Percentiles rank a stretch among this genome's conserved stretches.
Conservation (phyloP, 305 asterid genomes). For the Fraxinus nigra region DNA sequence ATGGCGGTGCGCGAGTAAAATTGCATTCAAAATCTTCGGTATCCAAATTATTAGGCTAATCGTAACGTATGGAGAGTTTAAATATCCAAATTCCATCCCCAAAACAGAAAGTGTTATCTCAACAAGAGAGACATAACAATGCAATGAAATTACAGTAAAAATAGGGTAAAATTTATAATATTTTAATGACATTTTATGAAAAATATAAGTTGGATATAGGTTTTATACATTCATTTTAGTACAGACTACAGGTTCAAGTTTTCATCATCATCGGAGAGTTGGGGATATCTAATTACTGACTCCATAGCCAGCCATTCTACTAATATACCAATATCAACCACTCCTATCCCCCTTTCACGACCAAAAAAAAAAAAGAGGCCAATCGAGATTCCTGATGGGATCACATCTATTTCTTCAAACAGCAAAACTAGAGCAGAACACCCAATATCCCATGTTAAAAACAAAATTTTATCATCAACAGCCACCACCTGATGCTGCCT, state of each 20-base stretch:
- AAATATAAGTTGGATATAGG: slow-evolving; percentile 6
- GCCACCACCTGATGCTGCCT: slow-evolving; percentile 17
- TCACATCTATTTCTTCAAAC: not conserved
- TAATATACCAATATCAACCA: slow-evolving; percentile 16
- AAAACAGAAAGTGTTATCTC: not conserved
- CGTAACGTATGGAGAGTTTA: not conserved
- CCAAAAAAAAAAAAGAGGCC: not conserved
- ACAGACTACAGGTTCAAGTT: slow-evolving; percentile 23
- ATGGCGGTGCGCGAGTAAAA: not conserved
- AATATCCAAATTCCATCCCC: not conserved
- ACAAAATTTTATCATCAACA: slow-evolving; percentile 19
- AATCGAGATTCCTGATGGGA: not conserved
- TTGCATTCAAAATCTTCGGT: not conserved
- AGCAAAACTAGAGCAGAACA: not conserved
- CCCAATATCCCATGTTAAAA: slow-evolving; percentile 26
- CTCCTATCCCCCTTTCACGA: not conserved
- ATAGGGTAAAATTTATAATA: not conserved
- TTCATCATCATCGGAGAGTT: slow-evolving; percentile 19
- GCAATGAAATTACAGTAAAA: not conserved
- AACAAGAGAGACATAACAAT: not conserved
- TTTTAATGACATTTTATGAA: not conserved
- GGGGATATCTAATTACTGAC: slow-evolving; percentile 18
- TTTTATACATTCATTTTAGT: slow-evolving; percentile 19
- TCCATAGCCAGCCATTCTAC: slow-evolving; percentile 15
- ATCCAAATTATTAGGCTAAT: not conserved